phyloP scores from a whole-genome alignment of 2,329 filamentous ascomycete species.

The Stenocarpella maydis region DNA sequence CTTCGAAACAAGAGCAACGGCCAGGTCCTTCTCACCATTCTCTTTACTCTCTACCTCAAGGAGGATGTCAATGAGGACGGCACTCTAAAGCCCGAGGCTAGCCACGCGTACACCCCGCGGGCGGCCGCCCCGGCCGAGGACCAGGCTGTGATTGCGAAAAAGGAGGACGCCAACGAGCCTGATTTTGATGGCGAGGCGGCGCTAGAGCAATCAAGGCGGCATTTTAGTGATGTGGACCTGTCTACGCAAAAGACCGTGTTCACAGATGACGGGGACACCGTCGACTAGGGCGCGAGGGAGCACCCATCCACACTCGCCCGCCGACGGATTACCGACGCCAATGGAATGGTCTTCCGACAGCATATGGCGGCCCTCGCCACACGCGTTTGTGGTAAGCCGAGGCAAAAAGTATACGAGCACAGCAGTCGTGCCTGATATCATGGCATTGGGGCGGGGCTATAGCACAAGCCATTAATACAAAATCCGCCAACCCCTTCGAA shows the following conservation, averaged over 20 bases:
- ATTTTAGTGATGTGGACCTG: constrained; percentile 43
- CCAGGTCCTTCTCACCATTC: constrained; percentile 80
- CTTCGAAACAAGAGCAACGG: constrained; percentile 81
- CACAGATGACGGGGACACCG: constrained; percentile 33
- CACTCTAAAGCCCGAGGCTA: constrained; percentile 55
- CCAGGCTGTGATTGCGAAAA: constrained; percentile 39
- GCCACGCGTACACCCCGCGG: constrained; percentile 39
- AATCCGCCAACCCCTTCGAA: not conserved
- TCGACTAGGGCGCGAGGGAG: constrained; percentile 35
- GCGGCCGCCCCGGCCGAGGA: constrained; percentile 44
- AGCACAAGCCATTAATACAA: not conserved
- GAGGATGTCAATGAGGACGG: constrained; percentile 70
- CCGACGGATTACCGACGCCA: not conserved
- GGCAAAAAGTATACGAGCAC: not conserved
- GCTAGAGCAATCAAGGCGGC: constrained; percentile 50
- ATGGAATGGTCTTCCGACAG: not conserved
- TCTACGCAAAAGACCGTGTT: constrained; percentile 37
- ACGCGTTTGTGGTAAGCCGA: not conserved
- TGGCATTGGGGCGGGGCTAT: not conserved
- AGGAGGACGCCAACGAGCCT: constrained; percentile 35
- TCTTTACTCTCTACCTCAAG: constrained; percentile 79
- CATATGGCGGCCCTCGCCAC: not conserved
- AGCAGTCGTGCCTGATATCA: not conserved
- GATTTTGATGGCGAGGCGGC: constrained; percentile 46
- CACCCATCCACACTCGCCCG: not conserved